Evolutionary conservation across 768 basidiomycete species (phyloP).

Genomic region (Russula lepida): DNA sequence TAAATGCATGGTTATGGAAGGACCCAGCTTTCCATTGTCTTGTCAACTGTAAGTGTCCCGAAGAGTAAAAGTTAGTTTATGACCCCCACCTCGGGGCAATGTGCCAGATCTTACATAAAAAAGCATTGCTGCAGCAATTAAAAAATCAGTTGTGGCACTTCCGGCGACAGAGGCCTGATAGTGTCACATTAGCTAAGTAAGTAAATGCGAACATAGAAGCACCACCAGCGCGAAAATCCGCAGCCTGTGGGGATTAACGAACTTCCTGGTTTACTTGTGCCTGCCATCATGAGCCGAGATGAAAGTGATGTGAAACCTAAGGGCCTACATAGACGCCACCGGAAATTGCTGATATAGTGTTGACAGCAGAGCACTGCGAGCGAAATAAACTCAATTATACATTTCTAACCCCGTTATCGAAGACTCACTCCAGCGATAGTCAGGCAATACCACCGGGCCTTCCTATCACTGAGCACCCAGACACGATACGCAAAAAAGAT

Average conservation of each 20-base stretch:
- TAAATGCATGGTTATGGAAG: not conserved
- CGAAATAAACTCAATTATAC: too few species aligned
- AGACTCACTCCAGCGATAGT: not conserved
- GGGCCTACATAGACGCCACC: not conserved
- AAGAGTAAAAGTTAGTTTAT: not conserved
- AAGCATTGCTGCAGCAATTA: not conserved
- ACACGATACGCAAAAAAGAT: slow-evolving; percentile 10
- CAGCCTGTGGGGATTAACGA: too few species aligned
- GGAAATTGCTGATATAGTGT: not conserved
- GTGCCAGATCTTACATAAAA: not conserved
- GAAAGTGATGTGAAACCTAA: too few species aligned
- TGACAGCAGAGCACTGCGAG: not conserved
- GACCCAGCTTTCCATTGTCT: not conserved
- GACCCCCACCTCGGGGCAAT: too few species aligned
- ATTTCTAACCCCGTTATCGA: too few species aligned
- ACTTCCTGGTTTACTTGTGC: too few species aligned
- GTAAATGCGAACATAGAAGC: not conserved
- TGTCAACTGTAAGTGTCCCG: not conserved
- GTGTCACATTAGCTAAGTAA: not conserved
- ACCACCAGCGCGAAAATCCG: not conserved
- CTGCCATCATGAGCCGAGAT: not conserved
- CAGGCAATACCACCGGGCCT: not conserved
- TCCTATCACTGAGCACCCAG: slow-evolving; percentile 3
- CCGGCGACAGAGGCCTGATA: not conserved
- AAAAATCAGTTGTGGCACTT: not conserved